Percentiles rank a stretch among this genome's conserved stretches.
These are phyloP conservation scores for Pyrus hybrid DNA, from an alignment of 331 rosid species.

Conservation along the genomic window DNA sequence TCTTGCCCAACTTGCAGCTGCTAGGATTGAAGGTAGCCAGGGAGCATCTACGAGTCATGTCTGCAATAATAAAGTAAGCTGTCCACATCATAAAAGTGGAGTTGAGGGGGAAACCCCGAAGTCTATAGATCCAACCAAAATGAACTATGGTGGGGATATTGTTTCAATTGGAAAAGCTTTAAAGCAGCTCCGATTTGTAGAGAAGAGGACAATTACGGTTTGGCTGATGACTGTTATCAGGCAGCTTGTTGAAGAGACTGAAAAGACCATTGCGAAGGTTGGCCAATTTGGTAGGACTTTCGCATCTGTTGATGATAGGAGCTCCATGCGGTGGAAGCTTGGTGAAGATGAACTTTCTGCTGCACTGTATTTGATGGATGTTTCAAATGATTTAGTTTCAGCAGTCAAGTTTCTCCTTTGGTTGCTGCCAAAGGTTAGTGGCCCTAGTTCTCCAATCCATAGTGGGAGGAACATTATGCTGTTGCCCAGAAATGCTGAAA, in stretches of 20 bases:
- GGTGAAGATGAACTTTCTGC: constrained; percentile 87
- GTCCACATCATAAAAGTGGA: constrained; percentile 79
- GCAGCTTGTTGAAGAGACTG: constrained; percentile 74
- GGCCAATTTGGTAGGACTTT: constrained; percentile 77
- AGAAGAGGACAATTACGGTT: constrained; percentile 64
- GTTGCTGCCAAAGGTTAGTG: constrained; percentile 80
- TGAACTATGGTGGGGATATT: constrained; percentile 46
- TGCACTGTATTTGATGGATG: constrained; percentile 72
- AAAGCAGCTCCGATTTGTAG: constrained; percentile 64
- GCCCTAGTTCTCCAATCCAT: constrained; percentile 67
- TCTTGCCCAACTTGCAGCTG: constrained; percentile 84
- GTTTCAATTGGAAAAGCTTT: constrained; percentile 66
- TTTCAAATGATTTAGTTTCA: constrained; percentile 68
- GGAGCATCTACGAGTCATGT: constrained; percentile 98
- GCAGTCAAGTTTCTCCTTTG: constrained; percentile 84
- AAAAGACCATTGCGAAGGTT: constrained; percentile 55
- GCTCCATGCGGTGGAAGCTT: constrained; percentile 71
- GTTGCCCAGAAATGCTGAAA: constrained; percentile 67
- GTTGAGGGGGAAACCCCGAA: constrained; percentile 62
- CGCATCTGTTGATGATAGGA: constrained; percentile 54
- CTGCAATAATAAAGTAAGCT: constrained; percentile 77
- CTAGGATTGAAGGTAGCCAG: constrained; percentile 98
- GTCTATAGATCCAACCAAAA: constrained; percentile 42
- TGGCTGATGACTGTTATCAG: constrained; percentile 67
- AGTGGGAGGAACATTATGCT: constrained; percentile 60